A percentile compares a stretch with the other conserved stretches of the same genome.
Evolutionary conservation across 352 stramenopile species (phyloP).

Genomic region (Saprolegnia parasitica): DNA sequence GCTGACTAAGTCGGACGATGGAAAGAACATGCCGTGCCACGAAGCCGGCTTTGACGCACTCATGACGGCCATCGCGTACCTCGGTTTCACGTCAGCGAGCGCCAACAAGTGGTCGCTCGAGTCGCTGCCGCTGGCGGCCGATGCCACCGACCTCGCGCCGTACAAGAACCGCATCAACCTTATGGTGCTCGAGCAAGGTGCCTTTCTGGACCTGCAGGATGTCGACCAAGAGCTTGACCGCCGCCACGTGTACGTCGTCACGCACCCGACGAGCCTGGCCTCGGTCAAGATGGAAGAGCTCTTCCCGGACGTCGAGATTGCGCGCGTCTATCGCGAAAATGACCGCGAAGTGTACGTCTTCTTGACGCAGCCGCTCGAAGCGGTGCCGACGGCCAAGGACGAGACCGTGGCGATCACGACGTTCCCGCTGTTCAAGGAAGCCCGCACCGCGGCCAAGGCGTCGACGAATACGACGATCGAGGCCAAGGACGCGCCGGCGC

Average conservation of each 20-base stretch:
- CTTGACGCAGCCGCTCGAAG: conserved; percentile 27
- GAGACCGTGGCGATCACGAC: conserved; percentile 4
- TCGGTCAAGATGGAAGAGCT: conserved; percentile 56
- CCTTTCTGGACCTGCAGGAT: conserved; percentile 53
- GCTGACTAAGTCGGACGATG: conserved; percentile 42
- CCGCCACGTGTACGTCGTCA: conserved; percentile 55
- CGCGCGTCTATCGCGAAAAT: conserved; percentile 52
- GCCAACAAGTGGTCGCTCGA: conserved; percentile 42
- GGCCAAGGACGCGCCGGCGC: not conserved
- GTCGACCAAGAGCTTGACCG: conserved; percentile 59
- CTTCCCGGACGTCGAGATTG: conserved; percentile 57
- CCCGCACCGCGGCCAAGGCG: not conserved
- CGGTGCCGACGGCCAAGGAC: not conserved
- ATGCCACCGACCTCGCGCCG: conserved; percentile 43
- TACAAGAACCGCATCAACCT: conserved; percentile 75
- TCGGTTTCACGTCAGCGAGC: conserved; percentile 59
- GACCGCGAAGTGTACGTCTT: conserved; percentile 58
- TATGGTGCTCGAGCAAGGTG: conserved; percentile 64
- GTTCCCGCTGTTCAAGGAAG: conserved; percentile 15
- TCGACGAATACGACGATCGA: not conserved
- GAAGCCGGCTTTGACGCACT: conserved; percentile 84
- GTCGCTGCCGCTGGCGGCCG: conserved; percentile 36
- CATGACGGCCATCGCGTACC: conserved; percentile 77
- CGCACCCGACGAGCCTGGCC: conserved; percentile 55
- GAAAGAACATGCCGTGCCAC: conserved; percentile 61